Conservation (phyloP, 768 basidiomycete species). For the Hygrocybe punicea region DNA sequence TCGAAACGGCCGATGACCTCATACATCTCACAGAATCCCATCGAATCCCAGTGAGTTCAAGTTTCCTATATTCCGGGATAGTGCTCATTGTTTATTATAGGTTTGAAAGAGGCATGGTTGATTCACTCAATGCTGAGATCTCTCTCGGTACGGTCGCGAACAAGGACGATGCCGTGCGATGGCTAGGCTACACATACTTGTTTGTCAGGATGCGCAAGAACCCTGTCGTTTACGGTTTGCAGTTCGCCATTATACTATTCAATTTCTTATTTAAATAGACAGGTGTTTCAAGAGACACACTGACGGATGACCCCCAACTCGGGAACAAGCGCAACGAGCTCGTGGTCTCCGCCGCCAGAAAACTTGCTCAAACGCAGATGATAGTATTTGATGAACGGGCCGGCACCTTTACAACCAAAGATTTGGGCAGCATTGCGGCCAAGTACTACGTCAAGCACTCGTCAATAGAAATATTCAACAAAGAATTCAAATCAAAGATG, state of each 20-base stretch:
- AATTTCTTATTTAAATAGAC: constrained; percentile 10
- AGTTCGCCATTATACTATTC: not conserved
- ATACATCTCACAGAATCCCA: constrained; percentile 63
- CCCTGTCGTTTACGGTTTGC: constrained; percentile 77
- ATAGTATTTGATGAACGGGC: constrained; percentile 63
- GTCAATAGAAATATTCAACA: constrained; percentile 85
- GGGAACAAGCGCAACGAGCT: constrained; percentile 66
- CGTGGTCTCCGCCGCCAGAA: constrained; percentile 60
- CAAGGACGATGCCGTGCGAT: constrained; percentile 80
- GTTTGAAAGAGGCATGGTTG: constrained; percentile 81
- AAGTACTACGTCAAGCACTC: constrained; percentile 90
- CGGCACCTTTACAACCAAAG: constrained; percentile 70
- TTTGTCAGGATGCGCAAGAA: constrained; percentile 94
- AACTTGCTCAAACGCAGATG: constrained; percentile 73
- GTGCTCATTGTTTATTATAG: constrained; percentile 29
- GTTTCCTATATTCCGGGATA: not conserved
- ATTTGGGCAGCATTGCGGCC: constrained; percentile 92
- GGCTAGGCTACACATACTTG: constrained; percentile 96
- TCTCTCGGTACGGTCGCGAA: constrained; percentile 91
- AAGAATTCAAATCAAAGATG: constrained; percentile 75
- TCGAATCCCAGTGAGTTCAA: constrained; percentile 82
- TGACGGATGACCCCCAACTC: constrained; percentile 69
- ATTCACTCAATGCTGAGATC: constrained; percentile 93
- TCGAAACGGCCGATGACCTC: not conserved
- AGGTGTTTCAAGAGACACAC: constrained; percentile 74